A percentile compares a stretch with the other conserved stretches of the same genome.
These are phyloP conservation scores for Bipolaris zeicola DNA, from an alignment of 2,329 filamentous ascomycete species.

Conservation along the genomic window DNA sequence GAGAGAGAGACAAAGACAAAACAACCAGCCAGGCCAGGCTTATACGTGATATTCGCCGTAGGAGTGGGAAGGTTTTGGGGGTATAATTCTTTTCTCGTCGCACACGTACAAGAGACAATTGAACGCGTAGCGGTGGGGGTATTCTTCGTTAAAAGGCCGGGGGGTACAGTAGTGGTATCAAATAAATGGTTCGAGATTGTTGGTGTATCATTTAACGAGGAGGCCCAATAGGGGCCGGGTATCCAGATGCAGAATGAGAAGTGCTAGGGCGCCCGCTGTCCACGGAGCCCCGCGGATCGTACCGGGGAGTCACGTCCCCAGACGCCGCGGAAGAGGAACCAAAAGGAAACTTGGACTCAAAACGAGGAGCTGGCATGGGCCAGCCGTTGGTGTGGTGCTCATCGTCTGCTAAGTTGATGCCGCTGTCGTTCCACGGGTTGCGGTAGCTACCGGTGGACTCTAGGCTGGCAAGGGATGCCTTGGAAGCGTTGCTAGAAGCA, in stretches of 20 bases:
- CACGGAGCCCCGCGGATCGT: conserved; percentile 81
- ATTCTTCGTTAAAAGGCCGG: conserved; percentile 47
- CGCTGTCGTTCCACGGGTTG: conserved; percentile 98
- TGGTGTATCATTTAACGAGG: conserved; percentile 71
- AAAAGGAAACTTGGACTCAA: conserved; percentile 68
- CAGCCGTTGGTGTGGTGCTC: conserved; percentile 60
- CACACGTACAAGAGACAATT: conserved; percentile 34
- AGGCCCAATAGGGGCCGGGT: conserved; percentile 89
- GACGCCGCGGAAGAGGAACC: conserved; percentile 59
- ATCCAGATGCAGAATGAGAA: conserved; percentile 97
- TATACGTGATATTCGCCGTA: conserved; percentile 41
- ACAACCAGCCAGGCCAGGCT: conserved; percentile 30
- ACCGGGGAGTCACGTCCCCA: conserved; percentile 82
- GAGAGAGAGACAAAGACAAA: conserved; percentile 26
- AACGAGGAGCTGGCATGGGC: conserved; percentile 48
- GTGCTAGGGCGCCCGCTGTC: conserved; percentile 92
- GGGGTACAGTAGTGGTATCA: conserved; percentile 39
- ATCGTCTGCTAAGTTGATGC: conserved; percentile 87
- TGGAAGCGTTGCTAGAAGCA: conserved; percentile 85
- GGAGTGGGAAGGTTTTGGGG: conserved; percentile 36
- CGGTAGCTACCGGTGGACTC: conserved; percentile 95
- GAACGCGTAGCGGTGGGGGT: conserved; percentile 37
- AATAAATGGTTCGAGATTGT: conserved; percentile 34
- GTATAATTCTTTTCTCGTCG: conserved; percentile 52
- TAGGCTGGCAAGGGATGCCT: conserved; percentile 93